Base-by-base conservation (phyloP, 805 yeast species). In the Barnettozyma pratensis region DNA sequence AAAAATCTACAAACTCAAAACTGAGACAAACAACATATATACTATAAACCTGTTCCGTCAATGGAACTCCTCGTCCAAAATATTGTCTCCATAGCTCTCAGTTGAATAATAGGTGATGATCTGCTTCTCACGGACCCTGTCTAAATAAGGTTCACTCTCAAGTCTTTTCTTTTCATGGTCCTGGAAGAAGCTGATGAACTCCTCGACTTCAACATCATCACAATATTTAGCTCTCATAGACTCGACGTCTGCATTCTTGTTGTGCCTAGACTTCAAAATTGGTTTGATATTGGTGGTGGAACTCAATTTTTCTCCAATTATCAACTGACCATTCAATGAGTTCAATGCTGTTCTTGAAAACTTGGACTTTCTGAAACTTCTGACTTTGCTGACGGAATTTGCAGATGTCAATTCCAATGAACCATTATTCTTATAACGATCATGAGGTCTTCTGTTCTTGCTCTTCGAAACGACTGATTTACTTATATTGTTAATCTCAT, bases 91-190 rank as follows among this genome's bases (percentile, higher is more conserved):
- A 11, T 12, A 42, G 34, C 12, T 34, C 26, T 34, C 46, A 6
- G 4, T 9, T 4, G 62, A 57, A 46, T 69, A 70, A 50, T 70
- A 72, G 31, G 63, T 61, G n/a, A 56, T 54, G 27, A 73, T 47
- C 45, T 74, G 78, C 36, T 57, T 61, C 41, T 66, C 73, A 44
- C 77, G 64, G 10, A 64, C 57, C 37, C 58, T 64, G 5, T 61
- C 60, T 43, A 70, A 58, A 30, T 54, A 61, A 6, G 61, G 62
- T 49, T 66, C 75, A 14, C 64, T 65, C 36, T 59, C 63, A 42
- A 61, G 55, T 14, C 69, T 62, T 41, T 62, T 57, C 34, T 62
- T 59, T 48, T 73, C 76, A 48, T 66, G 67, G 7, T 64, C 56
- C 26, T 68, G 69, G 42, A 73, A 65, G 38, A 61, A 62, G 11